Evolutionary conservation across 768 basidiomycete genomes (phyloP).

Genomic region (Termitomyces sp.): DNA sequence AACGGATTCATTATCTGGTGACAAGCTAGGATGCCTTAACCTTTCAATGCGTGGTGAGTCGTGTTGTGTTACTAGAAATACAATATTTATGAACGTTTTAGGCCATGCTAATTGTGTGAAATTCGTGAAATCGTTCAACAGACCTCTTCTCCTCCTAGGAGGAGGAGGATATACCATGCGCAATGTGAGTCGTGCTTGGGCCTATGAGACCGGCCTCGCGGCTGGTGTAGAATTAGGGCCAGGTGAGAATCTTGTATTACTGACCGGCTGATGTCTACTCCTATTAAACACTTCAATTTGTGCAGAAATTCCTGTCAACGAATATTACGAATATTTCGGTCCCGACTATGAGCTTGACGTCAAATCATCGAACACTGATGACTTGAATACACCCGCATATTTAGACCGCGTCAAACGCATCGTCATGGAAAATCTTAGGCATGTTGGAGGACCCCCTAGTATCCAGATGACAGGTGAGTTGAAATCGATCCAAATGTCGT

Average conservation of each 20-base stretch:
- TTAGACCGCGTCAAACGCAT: conserved; percentile 90
- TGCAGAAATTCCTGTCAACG: conserved; percentile 90
- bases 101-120: conserved; percentile 97
- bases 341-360: conserved; percentile 97
- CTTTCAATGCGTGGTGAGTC: conserved; percentile 85
- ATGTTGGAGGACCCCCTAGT: conserved; percentile 85
- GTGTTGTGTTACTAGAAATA: background rate
- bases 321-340: conserved; percentile 99
- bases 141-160: conserved; percentile 90
- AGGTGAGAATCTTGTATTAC: conserved; percentile 42
- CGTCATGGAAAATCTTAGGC: conserved; percentile 87
- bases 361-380: conserved; percentile 90
- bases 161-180: conserved; percentile 99
- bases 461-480: conserved; percentile 83
- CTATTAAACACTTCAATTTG: background rate
- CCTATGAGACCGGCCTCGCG: conserved; percentile 97
- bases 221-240: conserved; percentile 90
- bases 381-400: conserved; percentile 91
- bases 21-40: conserved; percentile 94
- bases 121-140: conserved; percentile 95
- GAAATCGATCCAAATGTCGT: background rate
- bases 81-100: conserved; percentile 21
- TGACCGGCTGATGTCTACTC: background rate
- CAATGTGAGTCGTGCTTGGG: conserved; percentile 96
- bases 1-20: conserved; percentile 94